A percentile compares a stretch with the other conserved stretches of the same genome.
Evolutionary conservation across 2,329 filamentous ascomycete species (phyloP).

Genomic region (Fusarium sp.): DNA sequence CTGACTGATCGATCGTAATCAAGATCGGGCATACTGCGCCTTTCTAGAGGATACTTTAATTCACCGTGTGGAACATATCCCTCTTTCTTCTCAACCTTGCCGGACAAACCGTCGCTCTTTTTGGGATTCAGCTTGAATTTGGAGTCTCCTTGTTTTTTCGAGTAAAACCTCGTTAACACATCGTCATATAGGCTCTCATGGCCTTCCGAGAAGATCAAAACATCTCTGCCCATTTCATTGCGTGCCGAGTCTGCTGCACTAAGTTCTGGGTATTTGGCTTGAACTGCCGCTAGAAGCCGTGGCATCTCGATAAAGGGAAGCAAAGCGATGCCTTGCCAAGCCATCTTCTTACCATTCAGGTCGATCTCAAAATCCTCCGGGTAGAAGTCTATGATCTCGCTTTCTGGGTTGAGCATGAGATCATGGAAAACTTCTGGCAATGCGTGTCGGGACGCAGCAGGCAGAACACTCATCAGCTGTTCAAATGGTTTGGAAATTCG

Average conservation of each 20-base stretch:
- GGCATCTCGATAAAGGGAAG: slow-evolving; percentile 97
- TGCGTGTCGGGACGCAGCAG: slow-evolving; percentile 91
- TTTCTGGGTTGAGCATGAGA: slow-evolving; percentile 89
- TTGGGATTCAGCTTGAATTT: slow-evolving; percentile 81
- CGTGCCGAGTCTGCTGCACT: slow-evolving; percentile 81
- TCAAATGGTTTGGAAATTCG: slow-evolving; percentile 92
- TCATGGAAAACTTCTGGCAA: slow-evolving; percentile 90
- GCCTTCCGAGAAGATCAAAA: slow-evolving; percentile 84
- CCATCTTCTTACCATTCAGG: slow-evolving; percentile 97
- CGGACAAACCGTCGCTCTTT: slow-evolving; percentile 81
- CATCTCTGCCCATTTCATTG: slow-evolving; percentile 84
- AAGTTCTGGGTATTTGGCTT: slow-evolving; percentile 83
- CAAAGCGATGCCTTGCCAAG: slow-evolving; percentile 95
- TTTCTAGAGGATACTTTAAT: slow-evolving; percentile 81
- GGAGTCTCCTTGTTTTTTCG: slow-evolving; percentile 80
- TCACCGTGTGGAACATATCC: slow-evolving; percentile 87
- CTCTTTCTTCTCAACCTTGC: slow-evolving; percentile 84
- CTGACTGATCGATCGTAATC: slow-evolving; percentile 89
- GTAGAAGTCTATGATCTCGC: slow-evolving; percentile 97
- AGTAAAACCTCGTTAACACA: slow-evolving; percentile 87
- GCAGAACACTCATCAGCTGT: slow-evolving; percentile 97
- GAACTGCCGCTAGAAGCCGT: slow-evolving; percentile 84
- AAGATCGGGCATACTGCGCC: slow-evolving; percentile 78
- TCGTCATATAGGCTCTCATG: slow-evolving; percentile 86
- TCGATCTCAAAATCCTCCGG: slow-evolving; percentile 94